Conservation (phyloP, 2,329 filamentous ascomycete genomes). For the Boeremia exigua region DNA sequence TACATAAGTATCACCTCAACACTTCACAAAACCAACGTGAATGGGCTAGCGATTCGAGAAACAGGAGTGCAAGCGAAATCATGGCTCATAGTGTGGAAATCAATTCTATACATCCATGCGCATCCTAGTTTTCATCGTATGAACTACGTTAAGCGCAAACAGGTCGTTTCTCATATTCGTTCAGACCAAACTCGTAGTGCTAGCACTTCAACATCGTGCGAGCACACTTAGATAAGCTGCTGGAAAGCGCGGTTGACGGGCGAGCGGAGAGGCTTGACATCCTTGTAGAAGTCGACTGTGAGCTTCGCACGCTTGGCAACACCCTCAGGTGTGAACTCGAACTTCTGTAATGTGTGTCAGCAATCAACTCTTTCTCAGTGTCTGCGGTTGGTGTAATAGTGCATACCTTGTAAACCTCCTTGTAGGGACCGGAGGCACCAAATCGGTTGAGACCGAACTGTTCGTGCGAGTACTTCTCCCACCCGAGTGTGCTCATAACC, state of each 20-base stretch:
- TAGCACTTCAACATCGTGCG: background rate
- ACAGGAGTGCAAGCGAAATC: background rate
- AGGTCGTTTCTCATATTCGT: conserved; percentile 22
- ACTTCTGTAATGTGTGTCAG: conserved; percentile 75
- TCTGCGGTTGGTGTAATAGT: background rate
- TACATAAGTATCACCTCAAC: background rate
- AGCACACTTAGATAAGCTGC: conserved; percentile 79
- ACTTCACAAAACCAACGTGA: too few species aligned
- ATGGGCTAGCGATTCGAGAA: too few species aligned
- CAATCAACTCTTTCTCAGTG: background rate
- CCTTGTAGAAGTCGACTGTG: conserved; percentile 98
- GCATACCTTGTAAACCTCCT: conserved; percentile 88
- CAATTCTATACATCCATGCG: conserved; percentile 30
- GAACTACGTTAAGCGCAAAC: conserved; percentile 23
- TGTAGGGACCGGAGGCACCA: conserved; percentile 95
- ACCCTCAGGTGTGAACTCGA: conserved; percentile 98
- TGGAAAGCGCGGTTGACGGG: conserved; percentile 97
- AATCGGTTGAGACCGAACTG: conserved; percentile 99
- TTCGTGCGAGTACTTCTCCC: conserved; percentile 99
- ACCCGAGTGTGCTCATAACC: conserved; percentile 96
- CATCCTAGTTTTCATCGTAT: conserved; percentile 23
- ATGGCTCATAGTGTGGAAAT: conserved; percentile 22
- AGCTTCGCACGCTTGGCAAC: conserved; percentile 92
- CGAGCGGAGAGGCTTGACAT: conserved; percentile 82
- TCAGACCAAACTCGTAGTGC: conserved; percentile 7